phyloP scores from a whole-genome alignment of 768 basidiomycete species.

The Polyporus arcularius region DNA sequence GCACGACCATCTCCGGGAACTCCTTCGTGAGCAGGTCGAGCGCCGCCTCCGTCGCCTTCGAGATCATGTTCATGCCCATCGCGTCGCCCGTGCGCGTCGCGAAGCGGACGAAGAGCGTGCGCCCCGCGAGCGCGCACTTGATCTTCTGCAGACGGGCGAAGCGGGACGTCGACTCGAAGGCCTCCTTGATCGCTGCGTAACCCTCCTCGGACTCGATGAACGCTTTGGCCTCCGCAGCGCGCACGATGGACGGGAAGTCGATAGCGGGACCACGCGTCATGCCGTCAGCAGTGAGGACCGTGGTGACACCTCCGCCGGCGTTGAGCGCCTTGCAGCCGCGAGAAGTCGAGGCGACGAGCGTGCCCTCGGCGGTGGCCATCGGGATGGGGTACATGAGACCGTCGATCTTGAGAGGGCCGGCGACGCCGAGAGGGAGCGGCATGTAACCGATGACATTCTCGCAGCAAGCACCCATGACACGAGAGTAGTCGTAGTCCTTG shows the following conservation, averaged over 20 bases:
- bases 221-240: conserved; percentile 80
- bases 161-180: conserved; percentile 93
- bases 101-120: conserved; percentile 92
- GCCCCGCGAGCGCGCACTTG: conserved; percentile 89
- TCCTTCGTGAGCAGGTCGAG: conserved; percentile 73
- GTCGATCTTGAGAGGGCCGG: conserved; percentile 92
- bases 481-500: conserved; percentile 87
- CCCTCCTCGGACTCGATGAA: conserved; percentile 90
- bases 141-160: conserved; percentile 86
- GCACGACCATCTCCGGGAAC: conserved; percentile 90
- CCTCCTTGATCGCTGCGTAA: conserved; percentile 68
- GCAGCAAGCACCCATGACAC: conserved; percentile 95
- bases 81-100: conserved; percentile 95
- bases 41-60: conserved; percentile 96
- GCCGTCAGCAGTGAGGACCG: conserved; percentile 87
- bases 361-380: conserved; percentile 99
- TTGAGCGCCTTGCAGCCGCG: conserved; percentile 98
- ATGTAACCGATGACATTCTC: conserved; percentile 99
- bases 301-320: conserved; percentile 91
- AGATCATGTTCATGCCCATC: conserved; percentile 99
- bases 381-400: conserved; percentile 85
- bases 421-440: conserved; percentile 93
- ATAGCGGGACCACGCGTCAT: conserved; percentile 99
- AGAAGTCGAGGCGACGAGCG: conserved; percentile 95
- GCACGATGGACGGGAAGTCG: conserved; percentile 81